Conservation (phyloP, 352 stramenopile species). For the Phytophthora ohioensis region DNA sequence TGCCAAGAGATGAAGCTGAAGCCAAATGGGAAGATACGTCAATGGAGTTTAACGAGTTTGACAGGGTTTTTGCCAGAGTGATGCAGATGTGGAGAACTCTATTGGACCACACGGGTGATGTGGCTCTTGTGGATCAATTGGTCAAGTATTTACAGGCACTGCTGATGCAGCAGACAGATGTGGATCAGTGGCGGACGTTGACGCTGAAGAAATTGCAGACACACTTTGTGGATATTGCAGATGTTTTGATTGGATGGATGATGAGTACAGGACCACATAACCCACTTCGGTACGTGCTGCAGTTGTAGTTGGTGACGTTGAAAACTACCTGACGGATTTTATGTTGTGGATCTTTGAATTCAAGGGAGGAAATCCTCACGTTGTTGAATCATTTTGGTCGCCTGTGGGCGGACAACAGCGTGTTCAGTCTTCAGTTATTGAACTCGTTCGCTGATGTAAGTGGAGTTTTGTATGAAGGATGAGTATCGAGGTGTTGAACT, state of each 20-base stretch:
- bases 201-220: constrained; percentile 59
- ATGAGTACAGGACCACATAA: constrained; percentile 53
- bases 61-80: constrained; percentile 43
- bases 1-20: constrained; percentile 33
- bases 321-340: not conserved
- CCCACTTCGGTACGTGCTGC: constrained; percentile 44
- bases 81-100: constrained; percentile 60
- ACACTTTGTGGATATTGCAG: constrained; percentile 78
- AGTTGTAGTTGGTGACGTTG: not conserved
- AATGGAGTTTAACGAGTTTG: constrained; percentile 59
- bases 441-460: constrained; percentile 68
- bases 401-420: constrained; percentile 75
- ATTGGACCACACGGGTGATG: constrained; percentile 59
- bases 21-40: constrained; percentile 46
- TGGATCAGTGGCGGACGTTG: constrained; percentile 36
- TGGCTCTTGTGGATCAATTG: constrained; percentile 49
- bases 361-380: constrained; percentile 58
- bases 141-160: constrained; percentile 44
- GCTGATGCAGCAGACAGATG: constrained; percentile 26
- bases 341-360: constrained; percentile 4
- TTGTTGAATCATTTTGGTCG: constrained; percentile 57
- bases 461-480: not conserved
- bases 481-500: not conserved
- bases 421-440: constrained; percentile 73
- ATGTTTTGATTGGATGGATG: constrained; percentile 75